Conservation (phyloP, 2,329 filamentous ascomycete genomes). For the Leptographium flavum region DNA sequence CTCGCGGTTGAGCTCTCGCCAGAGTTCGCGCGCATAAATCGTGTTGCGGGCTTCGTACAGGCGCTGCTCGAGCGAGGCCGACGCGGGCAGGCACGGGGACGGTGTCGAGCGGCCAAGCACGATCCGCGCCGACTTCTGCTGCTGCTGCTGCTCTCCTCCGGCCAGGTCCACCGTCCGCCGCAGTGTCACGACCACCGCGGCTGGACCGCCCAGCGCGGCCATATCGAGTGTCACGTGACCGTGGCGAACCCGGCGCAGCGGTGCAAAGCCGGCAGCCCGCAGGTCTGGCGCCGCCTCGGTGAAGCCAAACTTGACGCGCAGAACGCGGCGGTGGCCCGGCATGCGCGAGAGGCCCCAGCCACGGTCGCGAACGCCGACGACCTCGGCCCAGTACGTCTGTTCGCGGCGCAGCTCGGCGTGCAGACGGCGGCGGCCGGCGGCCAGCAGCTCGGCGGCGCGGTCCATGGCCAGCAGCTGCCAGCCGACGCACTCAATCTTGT, state of each 20-base stretch:
- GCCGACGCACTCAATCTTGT: constrained; percentile 45
- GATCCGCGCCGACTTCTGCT: constrained; percentile 36
- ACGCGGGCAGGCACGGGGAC: constrained; percentile 38
- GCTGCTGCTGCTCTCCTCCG: background rate
- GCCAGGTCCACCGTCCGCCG: background rate
- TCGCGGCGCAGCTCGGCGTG: constrained; percentile 67
- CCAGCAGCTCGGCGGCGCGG: constrained; percentile 57
- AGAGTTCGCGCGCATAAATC: constrained; percentile 73
- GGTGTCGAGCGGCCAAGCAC: constrained; percentile 39
- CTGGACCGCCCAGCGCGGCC: constrained; percentile 33
- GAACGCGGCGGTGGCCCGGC: constrained; percentile 54
- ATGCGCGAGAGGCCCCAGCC: constrained; percentile 78
- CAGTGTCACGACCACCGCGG: constrained; percentile 7
- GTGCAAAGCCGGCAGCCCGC: constrained; percentile 61
- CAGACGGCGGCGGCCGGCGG: constrained; percentile 57
- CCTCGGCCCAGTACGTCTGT: constrained; percentile 76
- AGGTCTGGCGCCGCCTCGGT: constrained; percentile 54
- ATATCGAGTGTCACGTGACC: constrained; percentile 64
- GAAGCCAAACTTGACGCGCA: constrained; percentile 84
- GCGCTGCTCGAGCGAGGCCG: constrained; percentile 48
- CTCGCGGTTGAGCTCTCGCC: constrained; percentile 78
- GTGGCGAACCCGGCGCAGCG: constrained; percentile 58
- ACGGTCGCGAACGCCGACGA: constrained; percentile 64
- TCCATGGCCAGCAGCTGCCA: constrained; percentile 70
- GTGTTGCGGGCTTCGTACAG: constrained; percentile 67